These are phyloP conservation scores for Melocanna baccifera DNA, from an alignment of 176 grass and related monocot species.

Conservation along the genomic window DNA sequence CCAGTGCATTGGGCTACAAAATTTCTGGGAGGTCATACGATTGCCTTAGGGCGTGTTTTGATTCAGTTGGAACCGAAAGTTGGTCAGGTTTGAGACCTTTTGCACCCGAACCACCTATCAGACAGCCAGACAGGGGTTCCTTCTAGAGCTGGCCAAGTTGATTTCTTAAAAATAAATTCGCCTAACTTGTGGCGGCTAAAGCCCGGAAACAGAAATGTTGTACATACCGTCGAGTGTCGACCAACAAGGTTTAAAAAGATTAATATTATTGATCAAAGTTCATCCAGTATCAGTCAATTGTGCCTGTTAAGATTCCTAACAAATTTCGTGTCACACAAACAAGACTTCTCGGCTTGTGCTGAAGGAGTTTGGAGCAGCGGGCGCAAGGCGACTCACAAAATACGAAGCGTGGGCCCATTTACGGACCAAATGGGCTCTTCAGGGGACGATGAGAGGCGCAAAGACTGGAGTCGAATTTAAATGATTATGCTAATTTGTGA, in stretches of 20 bases:
- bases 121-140: not conserved
- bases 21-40: not conserved
- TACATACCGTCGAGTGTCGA: not conserved
- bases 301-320: not conserved
- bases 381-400: not conserved
- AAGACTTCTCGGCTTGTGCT: not conserved
- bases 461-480: too few species aligned
- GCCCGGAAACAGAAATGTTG: not conserved
- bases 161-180: too few species aligned
- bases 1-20: not conserved
- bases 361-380: not conserved
- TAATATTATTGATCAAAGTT: not conserved
- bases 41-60: too few species aligned
- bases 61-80: too few species aligned
- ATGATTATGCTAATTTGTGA: not conserved
- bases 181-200: not conserved
- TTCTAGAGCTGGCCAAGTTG: not conserved
- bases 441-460: not conserved
- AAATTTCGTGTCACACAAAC: not conserved
- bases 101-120: not conserved
- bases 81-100: not conserved
- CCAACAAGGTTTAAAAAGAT: not conserved
- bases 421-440: not conserved
- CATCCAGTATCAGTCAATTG: not conserved
- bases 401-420: not conserved